These are phyloP conservation scores for Arctium lappa DNA, from an alignment of 129 eudicot species.

Conservation along the genomic window DNA sequence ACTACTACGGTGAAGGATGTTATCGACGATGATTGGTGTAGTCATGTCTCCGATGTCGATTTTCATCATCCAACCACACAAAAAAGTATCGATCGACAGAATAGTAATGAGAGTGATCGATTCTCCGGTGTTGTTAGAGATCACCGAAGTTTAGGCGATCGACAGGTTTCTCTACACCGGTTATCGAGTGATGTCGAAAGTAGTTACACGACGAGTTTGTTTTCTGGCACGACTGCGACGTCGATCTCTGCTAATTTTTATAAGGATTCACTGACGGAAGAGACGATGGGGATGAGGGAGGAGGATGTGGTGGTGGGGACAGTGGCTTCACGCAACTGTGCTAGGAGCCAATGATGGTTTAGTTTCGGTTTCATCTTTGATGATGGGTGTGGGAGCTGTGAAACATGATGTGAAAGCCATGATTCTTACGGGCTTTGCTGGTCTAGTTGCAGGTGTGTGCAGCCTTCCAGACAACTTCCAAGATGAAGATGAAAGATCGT, in stretches of 20 bases:
- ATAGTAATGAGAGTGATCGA: neutral
- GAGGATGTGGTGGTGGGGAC: no score
- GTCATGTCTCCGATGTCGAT: constrained; percentile 1
- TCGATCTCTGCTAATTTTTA: constrained; percentile 38
- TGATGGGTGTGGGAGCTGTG: no score
- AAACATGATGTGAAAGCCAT: no score
- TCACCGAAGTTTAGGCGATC: constrained; percentile 32
- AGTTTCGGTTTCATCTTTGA: no score
- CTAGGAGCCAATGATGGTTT: no score
- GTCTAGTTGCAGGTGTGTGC: no score
- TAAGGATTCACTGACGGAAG: constrained; percentile 37
- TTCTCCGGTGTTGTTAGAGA: neutral
- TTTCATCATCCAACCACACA: constrained; percentile 10
- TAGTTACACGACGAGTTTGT: constrained; percentile 74
- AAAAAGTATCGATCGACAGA: neutral
- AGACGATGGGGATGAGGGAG: constrained; percentile 11
- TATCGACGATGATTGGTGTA: constrained; percentile 9
- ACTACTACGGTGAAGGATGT: constrained; percentile 21
- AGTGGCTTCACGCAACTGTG: no score
- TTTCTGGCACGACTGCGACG: constrained; percentile 57
- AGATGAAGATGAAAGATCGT: no score
- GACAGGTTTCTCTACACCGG: constrained; percentile 45
- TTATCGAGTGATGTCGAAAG: constrained; percentile 56
- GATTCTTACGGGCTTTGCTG: no score
- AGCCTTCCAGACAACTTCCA: no score